phyloP scores from a whole-genome alignment of 805 yeast species.

The Torulaspora maleeae region DNA sequence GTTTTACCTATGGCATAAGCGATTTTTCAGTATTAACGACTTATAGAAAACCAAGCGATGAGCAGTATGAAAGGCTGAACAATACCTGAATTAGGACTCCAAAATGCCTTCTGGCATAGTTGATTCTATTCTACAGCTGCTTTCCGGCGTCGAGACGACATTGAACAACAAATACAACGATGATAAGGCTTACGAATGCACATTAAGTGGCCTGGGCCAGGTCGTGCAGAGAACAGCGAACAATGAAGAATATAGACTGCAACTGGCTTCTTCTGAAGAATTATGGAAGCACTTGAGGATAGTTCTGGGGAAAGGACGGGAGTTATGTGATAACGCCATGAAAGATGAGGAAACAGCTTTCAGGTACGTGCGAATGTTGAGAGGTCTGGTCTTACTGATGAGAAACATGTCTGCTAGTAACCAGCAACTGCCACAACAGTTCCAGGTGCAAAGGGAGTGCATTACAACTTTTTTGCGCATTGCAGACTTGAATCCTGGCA shows the following conservation, averaged over 20 bases:
- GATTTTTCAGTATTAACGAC: background rate
- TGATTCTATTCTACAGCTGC: background rate
- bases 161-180: background rate
- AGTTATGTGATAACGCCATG: background rate
- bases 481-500: background rate
- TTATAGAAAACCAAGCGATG: background rate
- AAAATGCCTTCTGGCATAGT: background rate
- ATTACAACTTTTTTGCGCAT: conserved; percentile 12
- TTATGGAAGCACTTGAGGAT: conserved; percentile 29
- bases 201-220: conserved; percentile 15
- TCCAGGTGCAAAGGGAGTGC: conserved; percentile 19
- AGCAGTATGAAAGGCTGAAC: background rate
- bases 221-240: conserved; percentile 26
- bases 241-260: conserved; percentile 27
- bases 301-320: conserved; percentile 5
- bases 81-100: background rate
- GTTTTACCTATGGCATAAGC: no score
- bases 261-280: conserved; percentile 23
- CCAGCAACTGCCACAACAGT: conserved; percentile 28
- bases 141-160: background rate
- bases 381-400: conserved; percentile 47
- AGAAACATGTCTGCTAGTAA: conserved; percentile 43
- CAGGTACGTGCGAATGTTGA: conserved; percentile 35
- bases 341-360: conserved; percentile 9
- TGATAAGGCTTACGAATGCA: background rate